phyloP scores from a whole-genome alignment of 805 yeast species.

The Candida dajiaensis region DNA sequence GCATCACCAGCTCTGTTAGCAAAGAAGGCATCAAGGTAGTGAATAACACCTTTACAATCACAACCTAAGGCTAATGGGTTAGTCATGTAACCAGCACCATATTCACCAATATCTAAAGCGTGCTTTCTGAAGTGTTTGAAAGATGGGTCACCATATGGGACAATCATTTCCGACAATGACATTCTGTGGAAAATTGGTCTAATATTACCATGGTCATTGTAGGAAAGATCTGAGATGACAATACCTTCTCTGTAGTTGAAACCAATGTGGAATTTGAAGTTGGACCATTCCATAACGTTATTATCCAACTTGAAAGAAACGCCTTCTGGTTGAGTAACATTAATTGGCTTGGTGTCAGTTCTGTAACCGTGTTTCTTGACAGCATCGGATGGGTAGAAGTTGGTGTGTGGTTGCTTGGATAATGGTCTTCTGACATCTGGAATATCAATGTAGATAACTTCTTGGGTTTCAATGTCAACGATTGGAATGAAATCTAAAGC shows the following conservation, averaged over 20 bases:
- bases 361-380: conserved; percentile 61
- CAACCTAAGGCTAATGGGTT: conserved; percentile 75
- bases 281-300: conserved; percentile 69
- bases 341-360: conserved; percentile 57
- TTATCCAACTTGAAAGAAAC: conserved; percentile 72
- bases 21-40: conserved; percentile 76
- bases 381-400: conserved; percentile 62
- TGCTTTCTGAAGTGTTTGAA: conserved; percentile 82
- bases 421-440: conserved; percentile 71
- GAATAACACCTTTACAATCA: conserved; percentile 83
- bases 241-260: conserved; percentile 85
- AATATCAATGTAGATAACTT: conserved; percentile 69
- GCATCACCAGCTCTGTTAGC: conserved; percentile 64
- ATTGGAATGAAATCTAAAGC: conserved; percentile 82
- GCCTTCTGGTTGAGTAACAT: conserved; percentile 76
- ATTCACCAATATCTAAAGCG: conserved; percentile 82
- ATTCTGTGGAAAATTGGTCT: conserved; percentile 76
- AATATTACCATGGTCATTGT: conserved; percentile 69
- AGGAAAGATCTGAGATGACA: conserved; percentile 65
- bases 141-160: conserved; percentile 76
- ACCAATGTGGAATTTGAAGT: conserved; percentile 72
- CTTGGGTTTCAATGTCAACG: conserved; percentile 63
- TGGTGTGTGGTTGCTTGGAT: conserved; percentile 61
- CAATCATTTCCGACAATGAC: conserved; percentile 78
- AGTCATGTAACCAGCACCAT: conserved; percentile 84